phyloP scores from a whole-genome alignment of 2,329 filamentous ascomycete species.

The Xylariales sp. region DNA sequence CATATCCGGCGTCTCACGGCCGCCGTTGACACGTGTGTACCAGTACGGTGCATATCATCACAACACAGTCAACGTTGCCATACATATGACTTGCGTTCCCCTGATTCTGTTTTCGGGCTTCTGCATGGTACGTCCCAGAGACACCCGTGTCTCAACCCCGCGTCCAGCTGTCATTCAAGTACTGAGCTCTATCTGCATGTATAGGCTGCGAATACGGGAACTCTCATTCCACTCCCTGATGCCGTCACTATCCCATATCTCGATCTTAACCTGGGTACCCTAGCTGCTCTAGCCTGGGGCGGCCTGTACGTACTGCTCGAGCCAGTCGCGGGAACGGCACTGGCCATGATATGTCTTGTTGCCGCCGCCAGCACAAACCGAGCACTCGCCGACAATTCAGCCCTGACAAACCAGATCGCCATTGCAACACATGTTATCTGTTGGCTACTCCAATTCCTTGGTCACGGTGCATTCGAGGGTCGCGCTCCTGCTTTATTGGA shows the following conservation, averaged over 20 bases:
- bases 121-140: constrained; percentile 66
- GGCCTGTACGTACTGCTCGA: constrained; percentile 87
- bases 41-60: constrained; percentile 84
- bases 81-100: constrained; percentile 77
- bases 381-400: constrained; percentile 54
- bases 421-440: constrained; percentile 64
- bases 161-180: too few relatives aligned
- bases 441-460: constrained; percentile 89
- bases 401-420: constrained; percentile 50
- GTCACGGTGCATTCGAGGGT: constrained; percentile 84
- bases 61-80: constrained; percentile 69
- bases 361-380: constrained; percentile 73
- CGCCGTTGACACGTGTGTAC: neutral
- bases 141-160: too few relatives aligned
- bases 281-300: constrained; percentile 63
- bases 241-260: constrained; percentile 66
- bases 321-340: constrained; percentile 77
- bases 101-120: constrained; percentile 68
- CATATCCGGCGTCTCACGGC: constrained; percentile 5
- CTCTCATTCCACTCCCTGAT: constrained; percentile 58
- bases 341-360: constrained; percentile 71
- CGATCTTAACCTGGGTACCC: constrained; percentile 61
- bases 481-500: constrained; percentile 85
- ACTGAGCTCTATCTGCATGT: too few relatives aligned
- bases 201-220: constrained; percentile 59